Evolutionary conservation across 2,329 filamentous ascomycete species (phyloP), one percentile per base, ranked within the genome.

Genomic region (Blumeriella jaapii): DNA sequence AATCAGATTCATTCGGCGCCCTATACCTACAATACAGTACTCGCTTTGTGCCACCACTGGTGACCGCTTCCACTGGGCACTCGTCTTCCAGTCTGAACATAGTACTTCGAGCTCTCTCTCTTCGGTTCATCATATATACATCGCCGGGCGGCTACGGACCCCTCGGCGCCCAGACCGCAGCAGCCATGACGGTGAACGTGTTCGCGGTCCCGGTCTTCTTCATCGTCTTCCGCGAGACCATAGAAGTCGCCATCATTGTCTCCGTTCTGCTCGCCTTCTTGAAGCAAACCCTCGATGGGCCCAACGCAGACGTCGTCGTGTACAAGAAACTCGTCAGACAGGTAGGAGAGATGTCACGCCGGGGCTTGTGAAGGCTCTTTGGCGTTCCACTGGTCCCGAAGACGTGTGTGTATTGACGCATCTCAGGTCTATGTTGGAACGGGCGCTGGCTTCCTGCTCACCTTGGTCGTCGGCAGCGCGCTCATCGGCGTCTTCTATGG

Each of bases 181-280:
- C 30, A 37, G 45, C 18, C 25, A 77, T 71, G 62, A 76, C 78
- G 56, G 67, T 69, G 41, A 71, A 80, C 55, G 75, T 86, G 39
- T 86, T 86, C 58, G 71, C 80, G 44, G 74, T 85, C 14, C 81
- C 80, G 46, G 74, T 93, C 36, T 93, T 93, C 64, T 87, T 94
- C 63, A 82, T 94, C 57, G 78, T 83, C 61, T 91, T 93, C 57
- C 77, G 86, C 54, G 86, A 93, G 62, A 75, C 76, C 26, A 64
- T 93, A 30, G 85, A 93, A 64, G 82, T 80, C 1, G 78, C 72
- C 52, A 85, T 93, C 53, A 82, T 93, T 49, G 75, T 93, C 44
- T 89, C 85, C 0, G 80, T 93, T n/a, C 65, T 93, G 20, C 70
- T 93, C 25, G 75, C 84, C 14, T 93, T 91, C 56, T 63, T 93